Conservation (phyloP, 768 basidiomycete species). For the Boletus rubroflammeus region DNA sequence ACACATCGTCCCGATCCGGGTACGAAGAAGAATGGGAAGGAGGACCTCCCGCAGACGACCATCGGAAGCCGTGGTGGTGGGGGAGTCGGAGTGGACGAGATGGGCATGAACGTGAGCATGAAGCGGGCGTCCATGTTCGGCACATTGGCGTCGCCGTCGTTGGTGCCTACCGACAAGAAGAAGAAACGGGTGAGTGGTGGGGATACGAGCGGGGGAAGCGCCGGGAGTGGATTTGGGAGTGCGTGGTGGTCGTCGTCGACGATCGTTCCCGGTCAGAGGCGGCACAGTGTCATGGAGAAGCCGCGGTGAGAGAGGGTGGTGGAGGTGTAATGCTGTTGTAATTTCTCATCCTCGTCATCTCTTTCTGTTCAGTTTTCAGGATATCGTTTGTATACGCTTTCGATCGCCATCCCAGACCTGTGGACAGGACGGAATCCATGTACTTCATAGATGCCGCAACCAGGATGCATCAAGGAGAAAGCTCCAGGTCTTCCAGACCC, state of each 20-base stretch:
- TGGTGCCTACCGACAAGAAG: slow-evolving; percentile 1
- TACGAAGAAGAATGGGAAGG: neutral
- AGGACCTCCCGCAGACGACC: neutral
- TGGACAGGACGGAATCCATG: neutral
- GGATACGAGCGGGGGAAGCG: neutral
- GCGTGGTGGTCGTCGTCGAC: slow-evolving; percentile 3
- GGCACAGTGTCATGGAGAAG: slow-evolving; percentile 10
- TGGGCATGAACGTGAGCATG: slow-evolving; percentile 12
- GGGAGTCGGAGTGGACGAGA: slow-evolving; percentile 6
- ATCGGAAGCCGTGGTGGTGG: neutral
- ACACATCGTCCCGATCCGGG: neutral
- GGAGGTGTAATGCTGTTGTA: neutral
- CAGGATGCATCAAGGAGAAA: neutral
- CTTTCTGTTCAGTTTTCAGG: neutral
- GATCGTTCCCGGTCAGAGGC: slow-evolving; percentile 1
- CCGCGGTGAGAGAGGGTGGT: neutral
- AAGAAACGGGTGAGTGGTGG: neutral
- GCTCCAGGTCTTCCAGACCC: neutral
- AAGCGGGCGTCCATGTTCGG: slow-evolving; percentile 19
- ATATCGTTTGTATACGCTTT: neutral
- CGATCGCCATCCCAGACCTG: neutral
- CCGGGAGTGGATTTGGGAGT: slow-evolving; percentile 1
- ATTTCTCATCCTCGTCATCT: neutral
- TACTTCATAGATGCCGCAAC: neutral
- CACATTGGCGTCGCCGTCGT: slow-evolving; percentile 2